These are phyloP conservation scores for Neurospora terricola DNA, from an alignment of 495 filamentous ascomycete genomes.

Conservation along the genomic window DNA sequence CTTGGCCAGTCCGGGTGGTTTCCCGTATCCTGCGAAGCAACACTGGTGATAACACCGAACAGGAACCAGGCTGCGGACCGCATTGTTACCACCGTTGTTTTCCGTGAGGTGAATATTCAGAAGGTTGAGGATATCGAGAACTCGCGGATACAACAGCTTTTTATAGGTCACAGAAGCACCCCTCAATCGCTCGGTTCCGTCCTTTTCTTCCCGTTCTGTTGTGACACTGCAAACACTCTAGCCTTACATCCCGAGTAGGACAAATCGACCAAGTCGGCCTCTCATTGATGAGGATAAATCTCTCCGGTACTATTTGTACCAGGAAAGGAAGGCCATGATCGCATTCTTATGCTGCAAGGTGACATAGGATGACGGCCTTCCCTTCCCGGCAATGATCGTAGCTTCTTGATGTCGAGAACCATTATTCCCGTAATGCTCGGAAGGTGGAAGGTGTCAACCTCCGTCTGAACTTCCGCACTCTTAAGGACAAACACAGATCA, in stretches of 20 bases:
- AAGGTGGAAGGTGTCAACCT: neutral
- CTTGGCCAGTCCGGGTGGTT: constrained; percentile 36
- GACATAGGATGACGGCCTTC: neutral
- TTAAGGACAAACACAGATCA: neutral
- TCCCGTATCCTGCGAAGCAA: constrained; percentile 23
- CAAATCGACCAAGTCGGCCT: neutral
- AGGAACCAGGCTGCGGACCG: neutral
- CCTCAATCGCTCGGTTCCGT: neutral
- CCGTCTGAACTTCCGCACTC: neutral
- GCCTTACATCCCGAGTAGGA: neutral
- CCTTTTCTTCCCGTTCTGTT: neutral
- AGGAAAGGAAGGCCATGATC: neutral
- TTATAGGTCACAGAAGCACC: neutral
- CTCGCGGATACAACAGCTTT: neutral
- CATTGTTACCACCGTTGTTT: neutral
- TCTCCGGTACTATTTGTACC: neutral
- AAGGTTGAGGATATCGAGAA: neutral
- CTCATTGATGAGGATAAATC: neutral
- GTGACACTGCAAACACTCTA: neutral
- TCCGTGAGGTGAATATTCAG: neutral
- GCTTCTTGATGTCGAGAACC: neutral
- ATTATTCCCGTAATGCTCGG: neutral
- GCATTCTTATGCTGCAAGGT: neutral
- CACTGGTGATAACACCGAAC: neutral
- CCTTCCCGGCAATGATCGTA: neutral